Evolutionary conservation across 495 filamentous ascomycete genomes (phyloP).

Genomic region (Talaromyces liani): DNA sequence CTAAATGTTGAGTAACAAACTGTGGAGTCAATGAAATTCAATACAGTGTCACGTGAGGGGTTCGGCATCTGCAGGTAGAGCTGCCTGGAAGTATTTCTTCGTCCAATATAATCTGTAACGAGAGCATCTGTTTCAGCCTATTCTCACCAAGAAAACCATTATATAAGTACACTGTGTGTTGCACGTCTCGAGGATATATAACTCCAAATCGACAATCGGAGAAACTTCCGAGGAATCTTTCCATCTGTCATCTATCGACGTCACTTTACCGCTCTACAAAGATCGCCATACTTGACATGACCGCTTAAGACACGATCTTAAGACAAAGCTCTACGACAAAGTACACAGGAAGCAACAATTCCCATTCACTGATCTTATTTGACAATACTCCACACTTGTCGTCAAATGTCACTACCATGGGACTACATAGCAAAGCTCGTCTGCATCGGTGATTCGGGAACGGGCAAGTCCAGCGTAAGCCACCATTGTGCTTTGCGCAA

Average conservation of each 20-base stretch:
- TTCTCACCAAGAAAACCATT: neutral
- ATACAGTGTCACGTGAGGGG: neutral
- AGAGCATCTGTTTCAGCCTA: neutral
- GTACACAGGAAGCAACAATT: too few relatives aligned
- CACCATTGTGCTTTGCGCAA: constrained; percentile 11
- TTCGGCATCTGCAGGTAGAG: neutral
- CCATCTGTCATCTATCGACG: neutral
- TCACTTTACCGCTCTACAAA: neutral
- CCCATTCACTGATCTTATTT: too few relatives aligned
- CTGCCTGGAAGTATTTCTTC: neutral
- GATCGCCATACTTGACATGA: neutral
- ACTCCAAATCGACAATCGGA: neutral
- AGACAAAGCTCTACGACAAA: too few relatives aligned
- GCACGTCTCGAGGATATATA: neutral
- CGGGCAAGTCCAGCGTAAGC: constrained; percentile 74
- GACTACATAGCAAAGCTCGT: constrained; percentile 98
- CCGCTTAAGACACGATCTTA: neutral
- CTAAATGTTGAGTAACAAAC: neutral
- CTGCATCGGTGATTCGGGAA: constrained; percentile 91
- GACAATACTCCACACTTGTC: constrained; percentile 15
- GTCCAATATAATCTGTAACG: neutral
- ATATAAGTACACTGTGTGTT: neutral
- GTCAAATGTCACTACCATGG: constrained; percentile 72
- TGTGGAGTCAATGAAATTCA: neutral
- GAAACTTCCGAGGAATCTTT: neutral